phyloP scores from a whole-genome alignment of 192 early-diverging fungal species.

The Hyaloraphidium curvatum region DNA sequence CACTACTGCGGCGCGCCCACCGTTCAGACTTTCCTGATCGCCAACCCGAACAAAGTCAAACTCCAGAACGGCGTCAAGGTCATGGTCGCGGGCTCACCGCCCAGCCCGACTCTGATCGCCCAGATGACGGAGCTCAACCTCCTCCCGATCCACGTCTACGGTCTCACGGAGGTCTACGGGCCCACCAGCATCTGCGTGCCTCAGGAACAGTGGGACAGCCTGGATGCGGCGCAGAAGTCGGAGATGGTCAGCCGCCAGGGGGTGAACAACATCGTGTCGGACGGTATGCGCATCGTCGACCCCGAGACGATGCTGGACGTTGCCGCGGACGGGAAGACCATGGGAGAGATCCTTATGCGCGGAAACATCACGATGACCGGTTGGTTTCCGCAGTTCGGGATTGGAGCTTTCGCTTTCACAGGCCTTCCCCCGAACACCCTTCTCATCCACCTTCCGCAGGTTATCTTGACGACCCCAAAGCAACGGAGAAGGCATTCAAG shows the following conservation, averaged over 20 bases:
- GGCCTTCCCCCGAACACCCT: too few relatives aligned
- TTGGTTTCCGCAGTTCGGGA: too few relatives aligned
- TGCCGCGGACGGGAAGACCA: slow-evolving; percentile 22
- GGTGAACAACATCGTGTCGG: slow-evolving; percentile 21
- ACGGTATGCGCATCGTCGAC: slow-evolving; percentile 30
- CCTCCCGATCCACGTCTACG: slow-evolving; percentile 35
- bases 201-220: not conserved
- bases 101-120: slow-evolving; percentile 25
- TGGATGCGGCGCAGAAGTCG: not conserved
- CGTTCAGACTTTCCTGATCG: slow-evolving; percentile 30
- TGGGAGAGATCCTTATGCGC: slow-evolving; percentile 34
- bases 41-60: slow-evolving; percentile 19
- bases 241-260: slow-evolving; percentile 17
- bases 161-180: slow-evolving; percentile 28
- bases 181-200: not conserved
- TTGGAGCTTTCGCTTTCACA: too few relatives aligned
- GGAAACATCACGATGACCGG: slow-evolving; percentile 34
- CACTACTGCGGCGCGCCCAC: slow-evolving; percentile 38
- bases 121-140: slow-evolving; percentile 27
- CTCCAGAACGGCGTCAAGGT: slow-evolving; percentile 15
- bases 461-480: slow-evolving; percentile 23
- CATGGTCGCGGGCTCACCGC: slow-evolving; percentile 26
- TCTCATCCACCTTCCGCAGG: too few relatives aligned
- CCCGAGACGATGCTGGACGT: slow-evolving; percentile 17
- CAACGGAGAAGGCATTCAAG: slow-evolving; percentile 32